Base-by-base conservation (phyloP, 2,329 filamentous ascomycete species). In the Ophiostoma quercus region DNA sequence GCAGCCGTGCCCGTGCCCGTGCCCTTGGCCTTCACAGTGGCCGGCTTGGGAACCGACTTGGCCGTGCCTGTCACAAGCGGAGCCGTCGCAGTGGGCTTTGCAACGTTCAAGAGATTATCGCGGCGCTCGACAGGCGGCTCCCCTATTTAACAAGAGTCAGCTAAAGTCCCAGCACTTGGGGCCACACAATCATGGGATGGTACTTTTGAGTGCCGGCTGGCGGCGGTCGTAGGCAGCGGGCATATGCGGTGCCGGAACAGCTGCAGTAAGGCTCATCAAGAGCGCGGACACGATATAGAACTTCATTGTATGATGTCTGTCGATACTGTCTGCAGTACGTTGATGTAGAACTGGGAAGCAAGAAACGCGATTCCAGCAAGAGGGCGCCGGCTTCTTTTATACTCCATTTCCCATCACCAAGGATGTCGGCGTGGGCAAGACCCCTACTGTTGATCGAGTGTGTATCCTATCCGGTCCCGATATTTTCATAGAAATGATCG, bases 141-240 rank as follows among this genome's bases (percentile, higher is more conserved):
- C 16, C 57, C 57, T 32, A 62, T 32, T 3, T 6, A 9, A 9
- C 3, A n/a, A 51, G 8, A 51, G 8, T 57, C 16, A 29, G 57
- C 22, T 12, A 3, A 29, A 32, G 43, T 51, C 9, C 51, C 4
- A 4, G 4, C 5, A 16, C 7, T 3, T 19, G 16, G 16, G 7
- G 16, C 16, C 8, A 57, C 14, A 1, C 32, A 8, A 14, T 19
- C 7, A 16, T 14, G 5, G 11, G 16, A 8, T 32, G 12, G 32
- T 62, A 62, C 57, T 12, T 32, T 25, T 62, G 25, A 60, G 25
- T 60, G 57, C 57, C 22, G 57, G 57, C 57, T 62, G 57, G 16
- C 57, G 25, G 7, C 12, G 25, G 25, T 32, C 57, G 22, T 62
- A 62, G 7, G 57, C 5, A 3, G 25, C 11, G 1, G 57, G 57